Evolutionary conservation across 176 grass and related monocot genomes (phyloP).

Genomic region (Cocos nucifera): DNA sequence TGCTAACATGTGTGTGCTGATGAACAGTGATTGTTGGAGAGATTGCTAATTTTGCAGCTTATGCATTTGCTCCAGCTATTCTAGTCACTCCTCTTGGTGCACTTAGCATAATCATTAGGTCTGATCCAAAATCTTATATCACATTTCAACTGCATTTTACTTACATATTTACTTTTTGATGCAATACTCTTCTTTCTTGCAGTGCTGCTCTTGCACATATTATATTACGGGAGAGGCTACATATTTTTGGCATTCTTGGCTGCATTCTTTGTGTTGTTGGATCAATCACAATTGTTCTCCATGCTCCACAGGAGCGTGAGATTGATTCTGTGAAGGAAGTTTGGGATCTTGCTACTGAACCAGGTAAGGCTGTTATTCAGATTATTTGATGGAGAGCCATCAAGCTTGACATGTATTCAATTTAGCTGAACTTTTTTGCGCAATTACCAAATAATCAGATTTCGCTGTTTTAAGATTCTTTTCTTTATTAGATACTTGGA

Average conservation of each 20-base stretch:
- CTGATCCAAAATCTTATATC: slow-evolving; percentile 9
- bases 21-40: slow-evolving; percentile 88
- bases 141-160: slow-evolving; percentile 10
- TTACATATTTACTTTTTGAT: not conserved
- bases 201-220: slow-evolving; percentile 84
- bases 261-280: slow-evolving; percentile 94
- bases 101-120: slow-evolving; percentile 99
- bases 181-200: slow-evolving; percentile 4
- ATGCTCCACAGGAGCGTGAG: slow-evolving; percentile 79
- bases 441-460: too few species aligned
- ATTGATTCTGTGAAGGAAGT: slow-evolving; percentile 91
- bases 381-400: too few species aligned
- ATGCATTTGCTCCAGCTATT: slow-evolving; percentile 97
- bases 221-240: slow-evolving; percentile 74
- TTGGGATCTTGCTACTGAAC: slow-evolving; percentile 94
- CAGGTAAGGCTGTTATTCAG: slow-evolving; percentile 33
- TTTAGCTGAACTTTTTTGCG: too few species aligned
- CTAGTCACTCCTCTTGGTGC: slow-evolving; percentile 92
- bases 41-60: slow-evolving; percentile 95
- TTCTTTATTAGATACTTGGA: not conserved
- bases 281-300: slow-evolving; percentile 84
- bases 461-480: too few species aligned
- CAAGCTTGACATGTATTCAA: too few species aligned
- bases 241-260: slow-evolving; percentile 80
- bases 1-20: not conserved